Percentiles rank a stretch among this genome's conserved stretches.
These are phyloP conservation scores for Leersia perrieri DNA, from an alignment of 176 grass and related monocot genomes.

Conservation along the genomic window DNA sequence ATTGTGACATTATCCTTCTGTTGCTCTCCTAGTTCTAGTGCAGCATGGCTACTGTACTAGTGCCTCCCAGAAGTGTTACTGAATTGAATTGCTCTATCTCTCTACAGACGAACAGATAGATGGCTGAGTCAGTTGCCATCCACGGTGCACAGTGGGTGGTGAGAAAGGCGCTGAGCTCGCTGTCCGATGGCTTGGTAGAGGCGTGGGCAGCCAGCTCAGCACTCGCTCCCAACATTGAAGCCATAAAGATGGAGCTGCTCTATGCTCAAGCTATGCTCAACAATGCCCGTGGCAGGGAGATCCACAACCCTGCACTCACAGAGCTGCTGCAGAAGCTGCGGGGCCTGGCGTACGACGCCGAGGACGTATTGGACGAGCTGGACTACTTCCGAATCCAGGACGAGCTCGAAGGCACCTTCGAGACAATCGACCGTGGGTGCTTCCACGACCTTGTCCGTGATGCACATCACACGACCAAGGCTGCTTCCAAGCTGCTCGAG, in stretches of 20 bases:
- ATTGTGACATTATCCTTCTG: too few species aligned
- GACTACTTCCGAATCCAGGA: constrained; percentile 29
- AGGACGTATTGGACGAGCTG: constrained; percentile 22
- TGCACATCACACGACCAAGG: not conserved
- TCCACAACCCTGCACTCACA: not conserved
- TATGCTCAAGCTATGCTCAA: not conserved
- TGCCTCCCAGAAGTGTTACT: too few species aligned
- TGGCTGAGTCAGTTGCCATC: not conserved
- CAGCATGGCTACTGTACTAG: too few species aligned
- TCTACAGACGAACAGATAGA: not conserved
- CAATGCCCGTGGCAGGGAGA: not conserved
- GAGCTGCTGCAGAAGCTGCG: constrained; percentile 12
- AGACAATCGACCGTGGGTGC: not conserved
- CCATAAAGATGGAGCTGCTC: constrained; percentile 2
- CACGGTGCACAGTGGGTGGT: not conserved
- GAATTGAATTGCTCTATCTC: not conserved
- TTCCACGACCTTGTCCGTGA: not conserved
- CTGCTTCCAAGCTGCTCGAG: not conserved
- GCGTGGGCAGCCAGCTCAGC: not conserved
- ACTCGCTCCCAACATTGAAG: constrained; percentile 5
- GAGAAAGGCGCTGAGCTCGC: not conserved
- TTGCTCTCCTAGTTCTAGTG: too few species aligned
- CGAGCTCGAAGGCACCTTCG: constrained; percentile 1
- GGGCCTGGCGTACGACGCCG: not conserved
- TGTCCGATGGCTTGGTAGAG: not conserved